These are phyloP conservation scores for Starmera amethionina DNA, from an alignment of 805 yeast species.

Conservation along the genomic window DNA sequence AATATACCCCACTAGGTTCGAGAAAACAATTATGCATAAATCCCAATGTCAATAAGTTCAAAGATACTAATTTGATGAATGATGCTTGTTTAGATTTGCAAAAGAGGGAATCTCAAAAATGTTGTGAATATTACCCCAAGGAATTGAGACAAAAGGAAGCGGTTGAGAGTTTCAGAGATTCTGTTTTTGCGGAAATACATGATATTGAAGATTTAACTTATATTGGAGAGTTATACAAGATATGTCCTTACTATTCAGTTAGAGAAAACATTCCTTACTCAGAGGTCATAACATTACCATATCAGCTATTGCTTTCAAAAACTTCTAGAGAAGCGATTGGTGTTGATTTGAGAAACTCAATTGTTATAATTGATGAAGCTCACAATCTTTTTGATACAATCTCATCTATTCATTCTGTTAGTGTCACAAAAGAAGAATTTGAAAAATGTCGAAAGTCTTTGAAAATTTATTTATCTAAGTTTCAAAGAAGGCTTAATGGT, in stretches of 20 bases:
- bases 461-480: slow-evolving; percentile 45
- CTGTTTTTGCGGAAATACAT: slow-evolving; percentile 35
- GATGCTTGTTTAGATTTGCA: slow-evolving; percentile 76
- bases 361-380: slow-evolving; percentile 85
- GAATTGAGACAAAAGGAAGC: slow-evolving; percentile 15
- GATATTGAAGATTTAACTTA: slow-evolving; percentile 64
- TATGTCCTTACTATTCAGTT: slow-evolving; percentile 80
- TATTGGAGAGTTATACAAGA: slow-evolving; percentile 44
- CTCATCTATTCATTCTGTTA: slow-evolving; percentile 54
- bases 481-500: slow-evolving; percentile 54
- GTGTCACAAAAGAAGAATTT: slow-evolving; percentile 43
- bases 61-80: slow-evolving; percentile 48
- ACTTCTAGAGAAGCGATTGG: slow-evolving; percentile 51
- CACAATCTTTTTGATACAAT: slow-evolving; percentile 80
- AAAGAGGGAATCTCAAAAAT: slow-evolving; percentile 21
- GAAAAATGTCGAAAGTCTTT: slow-evolving; percentile 35
- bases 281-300: slow-evolving; percentile 79
- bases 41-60: slow-evolving; percentile 41
- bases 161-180: slow-evolving; percentile 35
- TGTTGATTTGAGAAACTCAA: slow-evolving; percentile 48
- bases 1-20: slow-evolving; percentile 70
- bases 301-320: slow-evolving; percentile 60
- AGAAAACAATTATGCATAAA: slow-evolving; percentile 80
- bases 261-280: slow-evolving; percentile 45
- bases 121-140: slow-evolving; percentile 33